These are phyloP conservation scores for Aegilops sharonensis DNA, from an alignment of 176 grass and related monocot genomes.

Conservation along the genomic window DNA sequence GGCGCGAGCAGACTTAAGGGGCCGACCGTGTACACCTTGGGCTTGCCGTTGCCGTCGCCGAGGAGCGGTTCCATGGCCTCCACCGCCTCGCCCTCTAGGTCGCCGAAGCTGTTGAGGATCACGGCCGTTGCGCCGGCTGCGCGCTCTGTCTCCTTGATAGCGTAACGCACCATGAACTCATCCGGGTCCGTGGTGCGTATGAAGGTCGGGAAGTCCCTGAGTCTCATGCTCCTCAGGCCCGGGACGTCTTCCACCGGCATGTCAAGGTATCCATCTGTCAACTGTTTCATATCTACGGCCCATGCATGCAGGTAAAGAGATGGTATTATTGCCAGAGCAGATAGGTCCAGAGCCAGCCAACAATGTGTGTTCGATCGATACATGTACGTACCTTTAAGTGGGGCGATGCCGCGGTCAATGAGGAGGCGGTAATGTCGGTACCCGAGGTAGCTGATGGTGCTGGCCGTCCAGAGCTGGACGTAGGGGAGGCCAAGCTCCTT, in stretches of 20 bases:
- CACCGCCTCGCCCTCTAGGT: not conserved
- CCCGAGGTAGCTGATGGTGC: not conserved
- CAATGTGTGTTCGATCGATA: not conserved
- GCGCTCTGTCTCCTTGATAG: not conserved
- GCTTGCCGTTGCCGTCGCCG: not conserved
- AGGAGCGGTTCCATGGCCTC: not conserved
- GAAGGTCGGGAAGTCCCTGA: not conserved
- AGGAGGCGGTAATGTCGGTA: not conserved
- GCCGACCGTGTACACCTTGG: not conserved
- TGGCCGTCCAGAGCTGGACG: slow-evolving; percentile 18
- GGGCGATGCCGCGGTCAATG: not conserved
- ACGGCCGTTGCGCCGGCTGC: not conserved
- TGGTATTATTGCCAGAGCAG: not conserved
- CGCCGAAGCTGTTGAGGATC: not conserved
- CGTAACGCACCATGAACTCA: not conserved
- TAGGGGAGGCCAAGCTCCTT: slow-evolving; percentile 1
- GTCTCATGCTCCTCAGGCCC: not conserved
- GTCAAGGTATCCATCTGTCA: slow-evolving; percentile 1
- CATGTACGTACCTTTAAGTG: not conserved
- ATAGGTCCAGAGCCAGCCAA: not conserved
- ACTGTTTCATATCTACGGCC: not conserved
- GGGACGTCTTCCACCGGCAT: not conserved
- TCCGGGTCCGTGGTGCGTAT: not conserved
- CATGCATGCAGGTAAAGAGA: not conserved
- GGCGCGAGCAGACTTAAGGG: not conserved